Percentiles rank a stretch among this genome's conserved stretches.
These are phyloP conservation scores for Fraxinus albicans DNA, from an alignment of 305 asterid genomes.

Conservation along the genomic window DNA sequence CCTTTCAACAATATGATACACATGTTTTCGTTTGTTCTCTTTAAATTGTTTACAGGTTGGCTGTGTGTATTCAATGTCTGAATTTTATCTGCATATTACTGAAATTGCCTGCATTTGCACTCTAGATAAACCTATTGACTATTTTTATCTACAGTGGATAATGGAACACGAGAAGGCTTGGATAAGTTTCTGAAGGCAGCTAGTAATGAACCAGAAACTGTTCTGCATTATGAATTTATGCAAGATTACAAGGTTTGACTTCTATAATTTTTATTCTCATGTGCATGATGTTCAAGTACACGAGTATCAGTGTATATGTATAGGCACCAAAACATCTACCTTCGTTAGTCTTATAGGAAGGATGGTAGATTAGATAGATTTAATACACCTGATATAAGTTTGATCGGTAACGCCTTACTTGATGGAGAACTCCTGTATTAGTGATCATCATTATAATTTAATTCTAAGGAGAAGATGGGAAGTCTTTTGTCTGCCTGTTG, in stretches of 20 bases:
- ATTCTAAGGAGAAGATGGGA: not conserved
- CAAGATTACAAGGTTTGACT: slow-evolving; percentile 91
- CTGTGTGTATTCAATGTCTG: not conserved
- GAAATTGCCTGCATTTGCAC: slow-evolving; percentile 16
- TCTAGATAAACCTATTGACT: not conserved
- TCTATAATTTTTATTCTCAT: slow-evolving; percentile 2
- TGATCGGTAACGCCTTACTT: not conserved
- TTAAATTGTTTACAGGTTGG: slow-evolving; percentile 8
- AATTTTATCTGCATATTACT: slow-evolving; percentile 5
- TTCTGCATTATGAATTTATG: slow-evolving; percentile 97
- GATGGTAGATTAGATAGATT: not conserved
- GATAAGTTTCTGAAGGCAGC: slow-evolving; percentile 98
- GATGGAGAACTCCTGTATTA: not conserved
- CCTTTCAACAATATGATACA: not conserved
- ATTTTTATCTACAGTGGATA: slow-evolving; percentile 63
- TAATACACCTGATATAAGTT: not conserved
- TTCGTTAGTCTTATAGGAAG: not conserved
- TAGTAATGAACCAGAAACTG: slow-evolving; percentile 95
- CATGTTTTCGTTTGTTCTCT: not conserved
- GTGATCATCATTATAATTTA: not conserved
- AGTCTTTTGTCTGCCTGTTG: not conserved
- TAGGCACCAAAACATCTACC: not conserved
- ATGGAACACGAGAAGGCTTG: slow-evolving; percentile 90
- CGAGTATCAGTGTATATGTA: not conserved
- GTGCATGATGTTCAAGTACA: not conserved